phyloP scores from a whole-genome alignment of 495 filamentous ascomycete species.

The Podospora sp. region DNA sequence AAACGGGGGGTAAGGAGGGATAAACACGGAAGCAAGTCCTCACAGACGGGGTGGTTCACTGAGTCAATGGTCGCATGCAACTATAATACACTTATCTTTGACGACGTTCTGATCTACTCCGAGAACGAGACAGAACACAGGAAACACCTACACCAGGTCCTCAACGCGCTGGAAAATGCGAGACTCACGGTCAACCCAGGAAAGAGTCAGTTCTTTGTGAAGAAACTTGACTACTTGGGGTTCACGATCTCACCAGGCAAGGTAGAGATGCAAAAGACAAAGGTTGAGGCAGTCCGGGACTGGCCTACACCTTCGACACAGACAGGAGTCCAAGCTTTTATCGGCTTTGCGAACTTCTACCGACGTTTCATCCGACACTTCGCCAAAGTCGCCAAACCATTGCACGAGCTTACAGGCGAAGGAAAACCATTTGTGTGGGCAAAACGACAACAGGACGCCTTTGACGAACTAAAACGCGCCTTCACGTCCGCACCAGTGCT shows the following conservation, averaged over 20 bases:
- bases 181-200: background rate
- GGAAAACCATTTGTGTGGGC: background rate
- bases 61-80: too few relatives aligned
- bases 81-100: too few relatives aligned
- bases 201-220: background rate
- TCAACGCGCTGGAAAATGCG: background rate
- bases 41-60: too few relatives aligned
- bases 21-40: too few relatives aligned
- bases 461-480: background rate
- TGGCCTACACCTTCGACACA: background rate
- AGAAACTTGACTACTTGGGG: background rate
- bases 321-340: background rate
- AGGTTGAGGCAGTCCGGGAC: constrained; percentile 4
- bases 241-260: background rate
- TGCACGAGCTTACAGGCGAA: background rate
- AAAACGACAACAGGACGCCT: background rate
- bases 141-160: too few relatives aligned
- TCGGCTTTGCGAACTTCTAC: constrained; percentile 24
- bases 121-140: too few relatives aligned
- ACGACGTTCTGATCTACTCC: too few relatives aligned
- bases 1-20: too few relatives aligned
- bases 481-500: background rate
- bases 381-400: background rate
- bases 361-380: constrained; percentile 12
- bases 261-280: constrained; percentile 1